Base-by-base conservation (phyloP, 2,329 filamentous ascomycete species). In the Macrophomina pseudophaseolina region DNA sequence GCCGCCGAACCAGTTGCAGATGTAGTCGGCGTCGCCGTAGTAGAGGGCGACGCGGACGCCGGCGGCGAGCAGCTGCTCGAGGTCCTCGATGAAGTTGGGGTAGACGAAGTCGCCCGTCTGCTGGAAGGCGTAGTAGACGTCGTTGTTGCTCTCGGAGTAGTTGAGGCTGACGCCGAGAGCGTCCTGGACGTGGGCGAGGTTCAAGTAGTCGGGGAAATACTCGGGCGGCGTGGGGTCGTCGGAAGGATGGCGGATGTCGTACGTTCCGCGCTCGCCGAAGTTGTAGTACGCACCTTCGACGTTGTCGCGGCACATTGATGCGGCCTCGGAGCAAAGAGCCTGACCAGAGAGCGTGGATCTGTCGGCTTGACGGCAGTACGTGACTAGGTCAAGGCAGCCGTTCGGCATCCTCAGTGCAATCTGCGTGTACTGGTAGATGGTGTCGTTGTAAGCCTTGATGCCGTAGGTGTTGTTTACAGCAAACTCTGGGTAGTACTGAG, bases 181-280 rank as follows among this genome's bases (percentile, higher is more conserved):
- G 23, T 84, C 74, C 68, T 87, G 85, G 1, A 91, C 82, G 5
- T 75, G 70, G 12, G 83, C 81, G 52, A 85, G 83, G 73, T 91
- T 90, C 64, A 94, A 82, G 75, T 90, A 92, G 46, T 88, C 83
- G 28, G 82, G 71, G 74, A 89, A 90, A 63, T 85, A 87, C 42
- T 77, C 79, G 0, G 87, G 83, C 3, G 91, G 90, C 68, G 90
- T 90, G 0, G 90, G 87, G 72, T 91, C 74, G 40, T 81, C 63
- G 68, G 71, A 76, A 12, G 83, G 80, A 63, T 88, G 84, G 5
- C 88, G 82, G 66, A 91, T 85, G 68, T 90, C 88, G 71, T 88
- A 88, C 4, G 79, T 75, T 65, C 86, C 86, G 30, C 67, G 60
- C 28, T 48, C 35, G 58, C 78, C 78, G 67, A 84, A 85, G 18